phyloP scores from a whole-genome alignment of 1,284 basidiomycete species.

The Sanghuangporus sanghuang region DNA sequence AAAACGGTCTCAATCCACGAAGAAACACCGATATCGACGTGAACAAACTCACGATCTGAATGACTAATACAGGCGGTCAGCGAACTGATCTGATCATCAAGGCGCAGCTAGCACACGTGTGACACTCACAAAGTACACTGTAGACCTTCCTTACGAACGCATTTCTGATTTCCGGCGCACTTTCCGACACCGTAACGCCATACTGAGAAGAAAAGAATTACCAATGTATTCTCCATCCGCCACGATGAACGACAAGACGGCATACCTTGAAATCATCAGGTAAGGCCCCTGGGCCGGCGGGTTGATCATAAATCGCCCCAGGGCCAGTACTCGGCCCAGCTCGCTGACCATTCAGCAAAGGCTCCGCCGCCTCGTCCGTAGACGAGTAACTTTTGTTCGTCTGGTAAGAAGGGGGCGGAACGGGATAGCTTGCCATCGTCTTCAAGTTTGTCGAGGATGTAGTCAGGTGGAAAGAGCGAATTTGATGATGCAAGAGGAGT shows the following conservation, averaged over 20 bases:
- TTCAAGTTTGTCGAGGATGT: background rate
- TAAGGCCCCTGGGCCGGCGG: constrained; percentile 50
- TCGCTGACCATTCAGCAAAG: constrained; percentile 41
- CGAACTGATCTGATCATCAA: constrained; percentile 8
- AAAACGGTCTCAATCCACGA: background rate
- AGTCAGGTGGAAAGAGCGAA: background rate
- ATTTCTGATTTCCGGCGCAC: constrained; percentile 61
- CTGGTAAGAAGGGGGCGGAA: constrained; percentile 50
- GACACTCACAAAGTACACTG: constrained; percentile 65
- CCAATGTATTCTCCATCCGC: constrained; percentile 11
- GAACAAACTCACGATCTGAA: constrained; percentile 54
- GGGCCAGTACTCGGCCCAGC: constrained; percentile 35
- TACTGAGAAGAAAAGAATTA: constrained; percentile 41
- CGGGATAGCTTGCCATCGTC: constrained; percentile 36
- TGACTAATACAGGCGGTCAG: constrained; percentile 39
- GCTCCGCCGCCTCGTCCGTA: constrained; percentile 35
- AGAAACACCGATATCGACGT: background rate
- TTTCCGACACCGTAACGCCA: constrained; percentile 71
- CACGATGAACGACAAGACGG: constrained; percentile 2
- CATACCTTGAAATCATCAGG: constrained; percentile 82
- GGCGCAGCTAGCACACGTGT: background rate
- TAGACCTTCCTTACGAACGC: constrained; percentile 82
- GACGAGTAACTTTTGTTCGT: constrained; percentile 32
- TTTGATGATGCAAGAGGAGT: background rate
- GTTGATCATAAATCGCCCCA: constrained; percentile 62